Evolutionary conservation across 352 stramenopile genomes (phyloP).

Genomic region (Phytopythium aichiense): DNA sequence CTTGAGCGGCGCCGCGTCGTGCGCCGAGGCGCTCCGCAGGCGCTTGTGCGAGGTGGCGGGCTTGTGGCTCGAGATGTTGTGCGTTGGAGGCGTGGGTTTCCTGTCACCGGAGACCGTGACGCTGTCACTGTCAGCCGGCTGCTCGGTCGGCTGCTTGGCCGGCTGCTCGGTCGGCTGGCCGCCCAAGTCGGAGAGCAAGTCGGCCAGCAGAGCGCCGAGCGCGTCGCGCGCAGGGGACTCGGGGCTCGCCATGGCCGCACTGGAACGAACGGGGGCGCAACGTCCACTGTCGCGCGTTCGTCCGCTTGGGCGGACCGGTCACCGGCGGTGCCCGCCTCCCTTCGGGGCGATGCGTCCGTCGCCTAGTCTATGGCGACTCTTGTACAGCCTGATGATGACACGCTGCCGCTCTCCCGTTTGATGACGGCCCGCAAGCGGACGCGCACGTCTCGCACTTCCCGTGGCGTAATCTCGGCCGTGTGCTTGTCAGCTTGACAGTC

Average conservation of each 20-base stretch:
- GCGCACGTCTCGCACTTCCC: not conserved
- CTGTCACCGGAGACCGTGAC: not conserved
- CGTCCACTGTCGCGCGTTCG: not conserved
- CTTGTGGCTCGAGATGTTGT: no score
- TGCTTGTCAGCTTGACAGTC: no score
- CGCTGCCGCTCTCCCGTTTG: not conserved
- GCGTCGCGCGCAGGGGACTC: not conserved
- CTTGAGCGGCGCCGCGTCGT: not conserved
- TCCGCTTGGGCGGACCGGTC: no score
- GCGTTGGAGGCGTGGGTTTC: not conserved
- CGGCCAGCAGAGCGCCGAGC: not conserved
- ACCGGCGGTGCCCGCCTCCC: no score
- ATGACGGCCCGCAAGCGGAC: not conserved
- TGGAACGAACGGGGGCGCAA: not conserved
- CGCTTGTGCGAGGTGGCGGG: not conserved
- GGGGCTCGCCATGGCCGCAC: not conserved
- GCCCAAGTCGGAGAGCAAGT: not conserved
- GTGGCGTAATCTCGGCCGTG: not conserved
- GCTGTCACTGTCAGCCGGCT: no score
- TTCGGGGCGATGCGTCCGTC: not conserved
- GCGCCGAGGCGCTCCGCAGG: not conserved
- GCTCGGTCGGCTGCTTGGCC: not conserved
- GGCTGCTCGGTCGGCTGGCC: not conserved
- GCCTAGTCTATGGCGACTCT: no score
- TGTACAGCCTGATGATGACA: not conserved